Conservation (phyloP, 768 basidiomycete species). For the Inosperma sp. region DNA sequence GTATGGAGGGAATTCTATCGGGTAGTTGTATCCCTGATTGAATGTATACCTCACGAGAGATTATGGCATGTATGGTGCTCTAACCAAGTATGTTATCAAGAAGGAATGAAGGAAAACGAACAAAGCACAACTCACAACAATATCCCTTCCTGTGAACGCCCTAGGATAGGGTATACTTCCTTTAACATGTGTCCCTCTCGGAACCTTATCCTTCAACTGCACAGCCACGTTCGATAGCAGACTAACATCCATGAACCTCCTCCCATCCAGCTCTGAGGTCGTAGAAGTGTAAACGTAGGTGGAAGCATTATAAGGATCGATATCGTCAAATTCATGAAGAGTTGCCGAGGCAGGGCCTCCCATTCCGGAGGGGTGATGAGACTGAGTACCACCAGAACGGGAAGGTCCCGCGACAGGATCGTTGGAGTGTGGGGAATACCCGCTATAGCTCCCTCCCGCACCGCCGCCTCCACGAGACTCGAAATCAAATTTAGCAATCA, state of each 20-base stretch:
- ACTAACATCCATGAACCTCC: slow-evolving; percentile 83
- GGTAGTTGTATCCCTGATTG: slow-evolving; percentile 61
- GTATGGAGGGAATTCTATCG: slow-evolving; percentile 78
- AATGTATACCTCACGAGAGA: slow-evolving; percentile 68
- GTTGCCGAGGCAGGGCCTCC: neutral
- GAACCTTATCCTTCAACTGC: slow-evolving; percentile 82
- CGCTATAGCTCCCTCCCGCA: too few species aligned
- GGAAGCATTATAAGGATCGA: slow-evolving; percentile 3
- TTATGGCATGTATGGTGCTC: slow-evolving; percentile 84
- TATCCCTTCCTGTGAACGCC: slow-evolving; percentile 90
- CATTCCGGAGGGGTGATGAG: neutral
- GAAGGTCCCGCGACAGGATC: neutral
- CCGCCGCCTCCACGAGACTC: too few species aligned
- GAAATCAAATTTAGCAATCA: slow-evolving; percentile 2
- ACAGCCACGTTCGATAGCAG: slow-evolving; percentile 86
- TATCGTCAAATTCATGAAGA: slow-evolving; percentile 6
- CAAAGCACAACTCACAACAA: slow-evolving; percentile 24
- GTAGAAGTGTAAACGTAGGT: slow-evolving; percentile 5
- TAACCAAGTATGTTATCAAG: slow-evolving; percentile 22
- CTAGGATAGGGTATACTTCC: slow-evolving; percentile 89
- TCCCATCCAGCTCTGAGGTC: slow-evolving; percentile 53
- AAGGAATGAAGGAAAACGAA: neutral
- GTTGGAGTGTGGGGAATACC: too few species aligned
- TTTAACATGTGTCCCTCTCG: slow-evolving; percentile 84
- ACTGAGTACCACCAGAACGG: neutral